Evolutionary conservation across 495 filamentous ascomycete genomes (phyloP), one percentile per base, ranked within the genome.

Genomic region (Neurospora intermedia): DNA sequence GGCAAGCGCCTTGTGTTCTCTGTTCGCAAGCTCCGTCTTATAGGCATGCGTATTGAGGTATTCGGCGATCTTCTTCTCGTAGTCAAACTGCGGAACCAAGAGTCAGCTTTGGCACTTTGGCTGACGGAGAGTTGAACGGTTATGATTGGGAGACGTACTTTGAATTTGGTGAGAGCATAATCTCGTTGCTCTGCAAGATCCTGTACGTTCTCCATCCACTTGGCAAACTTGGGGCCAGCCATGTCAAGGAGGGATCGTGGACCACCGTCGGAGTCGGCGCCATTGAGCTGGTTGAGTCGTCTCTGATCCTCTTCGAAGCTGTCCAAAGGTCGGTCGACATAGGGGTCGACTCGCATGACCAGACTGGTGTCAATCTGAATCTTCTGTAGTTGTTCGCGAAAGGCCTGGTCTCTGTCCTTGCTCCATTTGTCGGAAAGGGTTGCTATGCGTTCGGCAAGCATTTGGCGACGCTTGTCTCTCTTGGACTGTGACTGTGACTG

Each of bases 311-410:
- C 91, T 39, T 89, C 87, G 35, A 88, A 87, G 75, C 92, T 90
- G 27, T 93, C 89, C 7, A 98, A 84, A 35, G 92, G 89, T 27
- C 87, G 86, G 69, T 91, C 86, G 16, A 86, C 83, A 75, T 96
- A 96, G 0, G 92, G 91, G 76, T 97, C 89, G 59, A 95, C 91
- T 75, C 90, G 89, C 76, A 92, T 89, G 77, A 98, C 92, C 10
- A 97, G 88, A 70, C 88, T 92, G 79, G 96, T 94, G 78, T 98
- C 96, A 72, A 91, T 90, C 80, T 98, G 95, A 4, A 98, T 87
- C 69, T 91, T 91, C 73, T 94, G 90, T 6, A 98, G 87, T 80
- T 98, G 93, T 76, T 95, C 91, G 70, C 94, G 91, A 82, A 96
- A 99, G 76, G 94, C 88, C 62, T 85, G 84, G 78, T 97, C 93